A percentile compares a stretch with the other conserved stretches of the same genome.
Evolutionary conservation across 176 grass and related monocot species (phyloP).

Genomic region (Melocanna baccifera): DNA sequence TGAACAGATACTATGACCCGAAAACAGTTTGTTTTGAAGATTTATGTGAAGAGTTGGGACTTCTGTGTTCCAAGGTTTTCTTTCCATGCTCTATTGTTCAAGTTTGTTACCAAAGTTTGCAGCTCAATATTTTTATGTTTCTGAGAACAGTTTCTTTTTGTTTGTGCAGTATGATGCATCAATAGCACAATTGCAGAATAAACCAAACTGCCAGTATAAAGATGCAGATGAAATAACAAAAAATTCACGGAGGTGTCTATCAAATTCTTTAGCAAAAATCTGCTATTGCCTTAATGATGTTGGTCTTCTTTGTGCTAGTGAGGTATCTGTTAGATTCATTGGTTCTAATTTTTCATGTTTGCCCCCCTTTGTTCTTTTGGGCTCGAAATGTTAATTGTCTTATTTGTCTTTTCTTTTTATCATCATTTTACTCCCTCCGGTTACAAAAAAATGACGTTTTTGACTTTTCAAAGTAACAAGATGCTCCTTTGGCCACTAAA

Average conservation of each 20-base stretch:
- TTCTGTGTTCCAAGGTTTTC: constrained; percentile 51
- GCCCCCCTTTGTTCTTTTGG: background rate
- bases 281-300: constrained; percentile 68
- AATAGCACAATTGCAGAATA: constrained; percentile 53
- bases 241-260: constrained; percentile 53
- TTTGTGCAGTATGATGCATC: constrained; percentile 59
- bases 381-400: background rate
- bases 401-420: constrained; percentile 8
- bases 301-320: constrained; percentile 74
- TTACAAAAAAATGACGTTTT: no score
- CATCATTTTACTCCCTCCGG: background rate
- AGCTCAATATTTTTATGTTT: background rate
- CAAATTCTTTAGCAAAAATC: constrained; percentile 58
- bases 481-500: no score
- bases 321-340: constrained; percentile 54
- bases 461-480: no score
- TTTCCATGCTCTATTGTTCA: constrained; percentile 4
- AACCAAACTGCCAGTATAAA: constrained; percentile 35
- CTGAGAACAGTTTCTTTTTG: constrained; percentile 8
- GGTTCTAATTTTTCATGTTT: constrained; percentile 19
- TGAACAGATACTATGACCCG: constrained; percentile 64
- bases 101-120: constrained; percentile 1
- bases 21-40: constrained; percentile 55
- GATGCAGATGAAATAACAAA: constrained; percentile 65
- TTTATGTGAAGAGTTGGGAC: constrained; percentile 45